Evolutionary conservation across 345 rosid species (phyloP).

Genomic region (Chamaenerion angustifolium): DNA sequence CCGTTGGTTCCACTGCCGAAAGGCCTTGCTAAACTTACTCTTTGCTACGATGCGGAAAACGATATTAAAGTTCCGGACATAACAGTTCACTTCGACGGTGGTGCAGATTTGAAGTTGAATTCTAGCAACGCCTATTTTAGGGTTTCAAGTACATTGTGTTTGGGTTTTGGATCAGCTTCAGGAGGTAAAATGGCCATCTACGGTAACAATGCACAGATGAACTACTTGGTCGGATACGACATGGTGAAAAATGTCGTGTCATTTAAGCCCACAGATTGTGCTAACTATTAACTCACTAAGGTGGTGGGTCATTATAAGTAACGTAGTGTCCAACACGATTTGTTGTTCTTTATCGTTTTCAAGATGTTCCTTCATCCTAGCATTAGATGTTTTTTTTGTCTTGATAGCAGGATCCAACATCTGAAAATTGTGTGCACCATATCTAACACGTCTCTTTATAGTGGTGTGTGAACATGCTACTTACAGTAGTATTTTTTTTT

Average conservation of each 20-base stretch:
- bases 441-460: no score
- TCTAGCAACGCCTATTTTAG: conserved; percentile 20
- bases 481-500: no score
- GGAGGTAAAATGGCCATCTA: conserved; percentile 7
- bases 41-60: conserved; percentile 6
- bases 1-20: conserved; percentile 5
- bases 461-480: no score
- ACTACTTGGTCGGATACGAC: conserved; percentile 35
- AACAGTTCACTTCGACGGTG: conserved; percentile 1
- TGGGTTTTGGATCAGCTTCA: conserved; percentile 16
- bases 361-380: no score
- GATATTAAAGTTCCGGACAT: background rate
- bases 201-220: conserved; percentile 38
- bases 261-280: conserved; percentile 37
- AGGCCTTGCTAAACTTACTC: conserved; percentile 13
- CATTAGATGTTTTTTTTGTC: no score
- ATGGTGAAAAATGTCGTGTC: conserved; percentile 17
- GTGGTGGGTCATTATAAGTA: no score
- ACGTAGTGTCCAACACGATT: no score
- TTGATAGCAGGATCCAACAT: no score
- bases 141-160: conserved; percentile 20
- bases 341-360: no score
- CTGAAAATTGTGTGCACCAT: no score
- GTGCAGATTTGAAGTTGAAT: conserved; percentile 14
- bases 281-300: conserved; percentile 1